Conservation (phyloP, 768 basidiomycete species). For the Kwoniella heveanensis region DNA sequence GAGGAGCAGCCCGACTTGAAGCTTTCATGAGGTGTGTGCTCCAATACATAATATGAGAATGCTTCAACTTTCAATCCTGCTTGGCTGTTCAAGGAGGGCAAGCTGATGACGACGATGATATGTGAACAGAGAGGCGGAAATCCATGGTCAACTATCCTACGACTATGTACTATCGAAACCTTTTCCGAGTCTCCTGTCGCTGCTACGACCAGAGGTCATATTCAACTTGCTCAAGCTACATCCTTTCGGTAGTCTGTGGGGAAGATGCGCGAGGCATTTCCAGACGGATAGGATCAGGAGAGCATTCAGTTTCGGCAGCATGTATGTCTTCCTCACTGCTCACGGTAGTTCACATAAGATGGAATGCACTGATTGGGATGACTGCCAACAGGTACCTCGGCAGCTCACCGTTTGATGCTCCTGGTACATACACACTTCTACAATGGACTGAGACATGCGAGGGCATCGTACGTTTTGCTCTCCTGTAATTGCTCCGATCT, state of each 20-base stretch:
- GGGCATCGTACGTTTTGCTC: slow-evolving; percentile 51
- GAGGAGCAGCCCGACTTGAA: slow-evolving; percentile 55
- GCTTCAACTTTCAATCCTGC: neutral
- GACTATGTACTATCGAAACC: slow-evolving; percentile 57
- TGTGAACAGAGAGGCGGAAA: slow-evolving; percentile 42
- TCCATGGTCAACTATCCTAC: slow-evolving; percentile 57
- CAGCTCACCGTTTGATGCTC: slow-evolving; percentile 59
- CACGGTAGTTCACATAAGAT: neutral
- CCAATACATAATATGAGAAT: too few species aligned
- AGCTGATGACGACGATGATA: neutral
- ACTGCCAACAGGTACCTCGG: slow-evolving; percentile 47
- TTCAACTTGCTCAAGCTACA: slow-evolving; percentile 53
- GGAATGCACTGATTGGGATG: neutral
- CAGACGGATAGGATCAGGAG: slow-evolving; percentile 56
- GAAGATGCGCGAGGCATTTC: slow-evolving; percentile 51
- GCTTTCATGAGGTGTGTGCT: slow-evolving; percentile 47
- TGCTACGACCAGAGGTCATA: slow-evolving; percentile 55
- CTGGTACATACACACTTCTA: slow-evolving; percentile 58
- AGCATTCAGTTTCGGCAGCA: slow-evolving; percentile 58
- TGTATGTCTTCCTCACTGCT: slow-evolving; percentile 53
- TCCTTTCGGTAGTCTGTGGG: slow-evolving; percentile 54
- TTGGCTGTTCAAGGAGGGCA: neutral
- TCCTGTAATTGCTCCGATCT: neutral
- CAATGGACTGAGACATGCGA: slow-evolving; percentile 59
- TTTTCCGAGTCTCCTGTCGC: slow-evolving; percentile 54